Base-by-base conservation (phyloP, 352 stramenopile genomes). In the Phytophthora cryptogea region DNA sequence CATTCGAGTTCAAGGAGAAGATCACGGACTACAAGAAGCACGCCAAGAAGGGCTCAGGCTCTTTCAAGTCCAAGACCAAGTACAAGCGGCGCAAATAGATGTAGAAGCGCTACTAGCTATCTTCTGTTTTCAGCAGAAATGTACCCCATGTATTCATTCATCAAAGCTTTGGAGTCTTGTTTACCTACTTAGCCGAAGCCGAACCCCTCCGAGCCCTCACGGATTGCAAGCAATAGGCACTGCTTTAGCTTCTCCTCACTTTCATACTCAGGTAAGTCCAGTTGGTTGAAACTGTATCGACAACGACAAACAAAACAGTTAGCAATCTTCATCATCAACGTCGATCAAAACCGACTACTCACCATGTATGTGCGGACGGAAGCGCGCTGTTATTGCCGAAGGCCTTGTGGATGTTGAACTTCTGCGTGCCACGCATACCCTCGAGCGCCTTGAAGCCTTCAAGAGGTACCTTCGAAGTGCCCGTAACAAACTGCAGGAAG, bases 401-500 rank as follows among this genome's bases (percentile, higher is more conserved):
- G 4, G 93, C 92, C 75, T 99, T 99, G 82, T 99, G 96, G 66
- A 99, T 99, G 68, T 97, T 99, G 73, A 99, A 99, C 70, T 98
- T 98, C 72, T 99, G 95, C 33, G 97, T 96, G 26, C 98, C 98
- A 23, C 97, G 90, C 97, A 99, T 99, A 51, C 97, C 97, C 68
- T 99, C 96, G 0, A 99, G 83, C 23, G 97, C 91, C 63, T 96
- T 94, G 72, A 99, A 99, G 17, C 98, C 98, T 72, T 98, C 93
- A 16, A 99, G 83, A 20, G 98, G 98, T 17, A 98, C 88, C 55
- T 97, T 97, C 10, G 86, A 95, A 2, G 87, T 97, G 32, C 84
- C 94, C 6, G 94, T 98, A 20, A 96, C 90, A 65, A 98, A 98
- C 71, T 98, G 92, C 63, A 98, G 54, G 39, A 98, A 96, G 26